Evolutionary conservation across 2,329 filamentous ascomycete genomes (phyloP), one percentile per base, ranked within the genome.

Genomic region (Phialophora tarda): DNA sequence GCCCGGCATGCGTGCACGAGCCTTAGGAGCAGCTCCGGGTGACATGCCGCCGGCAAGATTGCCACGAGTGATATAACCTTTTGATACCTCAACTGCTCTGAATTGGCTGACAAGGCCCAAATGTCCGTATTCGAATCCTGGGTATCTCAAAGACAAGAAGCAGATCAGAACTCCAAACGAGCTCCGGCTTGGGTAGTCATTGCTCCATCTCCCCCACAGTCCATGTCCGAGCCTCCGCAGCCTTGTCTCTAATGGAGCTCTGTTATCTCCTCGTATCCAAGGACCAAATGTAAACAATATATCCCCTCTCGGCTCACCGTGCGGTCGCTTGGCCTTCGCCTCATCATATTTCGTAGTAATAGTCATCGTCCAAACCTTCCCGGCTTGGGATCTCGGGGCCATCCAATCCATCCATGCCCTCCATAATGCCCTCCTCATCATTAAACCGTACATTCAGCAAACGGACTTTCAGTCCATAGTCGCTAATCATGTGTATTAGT

Each of bases 391-490:
- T 87, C 64, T 87, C 83, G 14, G 92, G 91, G 4, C 88, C 75
- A 47, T 69, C 75, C n/a, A 77, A 79, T 38, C 77, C 80, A 56
- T 79, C 78, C 28, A 77, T 80, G 3, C 82, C 86, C 48, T 90
- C 91, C n/a, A 84, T 84, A 59, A 83, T 83, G 61, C 86, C 87
- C 26, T 86, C 88, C 54, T 89, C 86, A 76, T 96, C 91, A 76
- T 98, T 92, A 80, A 93, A 91, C 63, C 92, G 84, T 50, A 99
- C 91, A 78, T 98, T 99, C 73, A 99, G 82, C 75, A 99, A 80
- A 48, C 95, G 84, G 69, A 99, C 96, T 82, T 96, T 96, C 69
- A 98, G 82, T 4, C 95, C 93, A 76, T 97, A 98, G 72, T 96
- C 91, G 74, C 89, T 88, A 66, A 98, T 91, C 73, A 97, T 82